phyloP scores from a whole-genome alignment of 2,329 filamentous ascomycete species.

The Hyphodiscus sp. region DNA sequence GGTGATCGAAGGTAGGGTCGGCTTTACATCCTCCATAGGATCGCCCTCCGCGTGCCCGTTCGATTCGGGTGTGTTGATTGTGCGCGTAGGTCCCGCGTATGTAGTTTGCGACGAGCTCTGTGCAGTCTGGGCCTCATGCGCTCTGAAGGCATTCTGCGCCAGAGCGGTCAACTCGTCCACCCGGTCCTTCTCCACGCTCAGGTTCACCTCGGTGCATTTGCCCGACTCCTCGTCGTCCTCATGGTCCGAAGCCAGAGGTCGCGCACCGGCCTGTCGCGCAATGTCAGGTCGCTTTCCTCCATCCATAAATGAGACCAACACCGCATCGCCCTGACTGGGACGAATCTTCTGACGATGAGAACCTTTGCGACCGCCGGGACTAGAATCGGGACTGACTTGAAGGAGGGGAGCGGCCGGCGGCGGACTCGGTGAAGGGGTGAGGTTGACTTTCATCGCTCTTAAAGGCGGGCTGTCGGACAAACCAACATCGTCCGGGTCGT shows the following conservation, averaged over 20 bases:
- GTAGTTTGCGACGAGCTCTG: background rate
- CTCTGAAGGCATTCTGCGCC: background rate
- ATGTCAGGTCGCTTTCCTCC: slow-evolving; percentile 60
- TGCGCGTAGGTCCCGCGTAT: background rate
- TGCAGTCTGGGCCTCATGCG: background rate
- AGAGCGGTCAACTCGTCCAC: slow-evolving; percentile 14
- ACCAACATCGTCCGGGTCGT: slow-evolving; percentile 43
- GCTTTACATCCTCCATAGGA: slow-evolving; percentile 17
- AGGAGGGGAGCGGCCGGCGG: slow-evolving; percentile 39
- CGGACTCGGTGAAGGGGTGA: slow-evolving; percentile 46
- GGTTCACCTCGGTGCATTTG: slow-evolving; percentile 15
- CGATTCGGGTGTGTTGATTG: background rate
- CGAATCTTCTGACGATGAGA: slow-evolving; percentile 15
- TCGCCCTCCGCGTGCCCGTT: slow-evolving; percentile 2
- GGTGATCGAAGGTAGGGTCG: slow-evolving; percentile 17
- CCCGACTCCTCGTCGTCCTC: slow-evolving; percentile 34
- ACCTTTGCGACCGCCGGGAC: slow-evolving; percentile 25
- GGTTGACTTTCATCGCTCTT: slow-evolving; percentile 37
- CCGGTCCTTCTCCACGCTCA: slow-evolving; percentile 24
- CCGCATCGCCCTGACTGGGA: slow-evolving; percentile 54
- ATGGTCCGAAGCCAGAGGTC: slow-evolving; percentile 43
- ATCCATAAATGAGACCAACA: slow-evolving; percentile 59
- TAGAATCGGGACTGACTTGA: slow-evolving; percentile 37
- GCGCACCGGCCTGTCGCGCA: slow-evolving; percentile 47
- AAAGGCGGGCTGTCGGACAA: slow-evolving; percentile 36